Base-by-base conservation (phyloP, 192 early-diverging fungal species). In the Dissophora globulifera region DNA sequence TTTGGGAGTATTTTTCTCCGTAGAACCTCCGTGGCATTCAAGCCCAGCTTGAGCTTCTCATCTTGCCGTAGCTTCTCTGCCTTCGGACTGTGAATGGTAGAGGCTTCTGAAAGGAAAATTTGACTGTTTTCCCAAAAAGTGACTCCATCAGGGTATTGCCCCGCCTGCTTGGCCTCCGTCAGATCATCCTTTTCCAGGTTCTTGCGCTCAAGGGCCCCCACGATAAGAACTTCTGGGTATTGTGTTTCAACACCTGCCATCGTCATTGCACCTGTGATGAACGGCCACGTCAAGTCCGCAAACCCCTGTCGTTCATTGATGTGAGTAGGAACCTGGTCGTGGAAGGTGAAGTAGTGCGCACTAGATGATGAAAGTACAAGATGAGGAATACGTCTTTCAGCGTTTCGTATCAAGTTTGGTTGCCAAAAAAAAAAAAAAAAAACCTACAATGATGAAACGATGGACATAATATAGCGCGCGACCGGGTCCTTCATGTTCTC, bases 201-300 rank as follows among this genome's bases (percentile, higher is more conserved):
- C 53, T 55, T 55, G 32, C 53, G 53, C 53, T 55, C 53, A 8
- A 19, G 53, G 1, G 38, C 53, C 3, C 53, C 33, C 9, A 33
- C 17, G 53, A 55, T 55, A 33, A 55, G 53, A 19, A 55, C 20
- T 30, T 55, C 53, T 19, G 38, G 27, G 53, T 55, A 55, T 33
- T 22, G 53, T 23, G 53, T 55, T 33, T 55, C 53, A 55, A 55
- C 15, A 31, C 53, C 53, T 35, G 53, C 38, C 53, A 55, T 55
- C 2, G 33, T 55, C 53, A 55, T 55, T 40, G 53, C 53, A 55
- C 53, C 53, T 38, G 32, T 55, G 19, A 55, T 38, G 53, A 55
- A 55, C 1, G 15, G 4, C 53, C 53, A 55, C 33, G 17, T 55
- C 53, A 55, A 19, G 53, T 55, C 32, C 33, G 15, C 53, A 30